Evolutionary conservation across 768 basidiomycete species (phyloP).

Genomic region (Paxillus involutus): DNA sequence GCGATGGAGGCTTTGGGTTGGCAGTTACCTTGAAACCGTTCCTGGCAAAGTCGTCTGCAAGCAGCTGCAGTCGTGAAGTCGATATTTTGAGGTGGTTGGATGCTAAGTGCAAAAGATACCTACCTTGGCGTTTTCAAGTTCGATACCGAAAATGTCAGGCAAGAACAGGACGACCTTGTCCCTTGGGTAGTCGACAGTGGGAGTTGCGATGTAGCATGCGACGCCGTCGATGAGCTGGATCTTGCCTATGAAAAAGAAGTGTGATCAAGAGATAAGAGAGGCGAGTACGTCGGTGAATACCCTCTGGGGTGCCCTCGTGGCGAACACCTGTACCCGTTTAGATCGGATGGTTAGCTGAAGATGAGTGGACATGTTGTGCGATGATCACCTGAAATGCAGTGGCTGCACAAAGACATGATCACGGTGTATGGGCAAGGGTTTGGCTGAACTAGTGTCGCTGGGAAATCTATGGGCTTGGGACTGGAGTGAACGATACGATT

Average conservation of each 20-base stretch:
- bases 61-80: constrained; percentile 19
- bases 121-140: constrained; percentile 45
- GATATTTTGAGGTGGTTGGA: background rate
- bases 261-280: background rate
- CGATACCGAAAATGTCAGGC: constrained; percentile 47
- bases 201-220: constrained; percentile 50
- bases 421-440: background rate
- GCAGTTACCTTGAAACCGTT: constrained; percentile 36
- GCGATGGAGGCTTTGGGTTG: background rate
- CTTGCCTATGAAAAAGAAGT: constrained; percentile 37
- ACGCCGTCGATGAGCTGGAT: constrained; percentile 47
- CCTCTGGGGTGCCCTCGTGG: constrained; percentile 49
- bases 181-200: constrained; percentile 46
- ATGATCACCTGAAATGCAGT: constrained; percentile 52
- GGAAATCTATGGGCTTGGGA: background rate
- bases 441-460: background rate
- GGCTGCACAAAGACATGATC: constrained; percentile 51
- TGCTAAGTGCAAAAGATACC: constrained; percentile 26
- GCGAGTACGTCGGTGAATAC: constrained; percentile 20
- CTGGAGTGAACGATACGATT: background rate
- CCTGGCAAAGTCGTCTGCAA: constrained; percentile 35
- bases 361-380: background rate
- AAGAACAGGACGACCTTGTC: constrained; percentile 54
- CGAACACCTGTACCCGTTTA: constrained; percentile 38
- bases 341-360: background rate